Evolutionary conservation across 768 basidiomycete genomes (phyloP).

Genomic region (Steccherinum ochraceum): DNA sequence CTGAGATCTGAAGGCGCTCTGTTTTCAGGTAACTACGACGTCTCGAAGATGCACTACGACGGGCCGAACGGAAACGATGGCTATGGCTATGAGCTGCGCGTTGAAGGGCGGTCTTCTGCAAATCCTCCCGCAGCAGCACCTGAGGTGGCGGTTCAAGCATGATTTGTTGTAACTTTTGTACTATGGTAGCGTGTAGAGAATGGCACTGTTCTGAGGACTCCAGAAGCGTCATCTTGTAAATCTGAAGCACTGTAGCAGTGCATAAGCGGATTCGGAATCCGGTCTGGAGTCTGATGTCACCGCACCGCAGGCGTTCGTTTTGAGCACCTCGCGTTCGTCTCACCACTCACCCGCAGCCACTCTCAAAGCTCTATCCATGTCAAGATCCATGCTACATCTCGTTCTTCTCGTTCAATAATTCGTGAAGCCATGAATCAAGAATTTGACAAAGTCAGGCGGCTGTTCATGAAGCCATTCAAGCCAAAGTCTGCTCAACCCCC

Average conservation of each 20-base stretch:
- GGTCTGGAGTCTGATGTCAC: background rate
- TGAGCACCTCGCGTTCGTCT: background rate
- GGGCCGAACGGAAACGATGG: constrained; percentile 63
- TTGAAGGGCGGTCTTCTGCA: constrained; percentile 48
- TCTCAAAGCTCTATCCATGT: background rate
- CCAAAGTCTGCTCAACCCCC: constrained; percentile 4
- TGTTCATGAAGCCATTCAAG: constrained; percentile 11
- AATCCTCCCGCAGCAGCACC: constrained; percentile 34
- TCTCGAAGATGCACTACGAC: constrained; percentile 87
- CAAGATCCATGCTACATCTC: background rate
- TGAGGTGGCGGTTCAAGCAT: constrained; percentile 13
- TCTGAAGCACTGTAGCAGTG: no score
- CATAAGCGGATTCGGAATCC: background rate
- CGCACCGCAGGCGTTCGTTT: background rate
- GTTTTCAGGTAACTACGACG: constrained; percentile 80
- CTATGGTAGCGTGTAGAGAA: constrained; percentile 8
- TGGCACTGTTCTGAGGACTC: background rate
- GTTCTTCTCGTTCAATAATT: background rate
- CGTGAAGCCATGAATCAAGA: background rate
- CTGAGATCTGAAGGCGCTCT: constrained; percentile 10
- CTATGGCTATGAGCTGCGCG: constrained; percentile 77
- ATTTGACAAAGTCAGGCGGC: constrained; percentile 8
- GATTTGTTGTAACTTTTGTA: constrained; percentile 12
- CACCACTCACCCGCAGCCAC: no score
- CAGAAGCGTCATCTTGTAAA: background rate